Base-by-base conservation (phyloP, 2,329 filamentous ascomycete species). In the Harringtonia aguacate region DNA sequence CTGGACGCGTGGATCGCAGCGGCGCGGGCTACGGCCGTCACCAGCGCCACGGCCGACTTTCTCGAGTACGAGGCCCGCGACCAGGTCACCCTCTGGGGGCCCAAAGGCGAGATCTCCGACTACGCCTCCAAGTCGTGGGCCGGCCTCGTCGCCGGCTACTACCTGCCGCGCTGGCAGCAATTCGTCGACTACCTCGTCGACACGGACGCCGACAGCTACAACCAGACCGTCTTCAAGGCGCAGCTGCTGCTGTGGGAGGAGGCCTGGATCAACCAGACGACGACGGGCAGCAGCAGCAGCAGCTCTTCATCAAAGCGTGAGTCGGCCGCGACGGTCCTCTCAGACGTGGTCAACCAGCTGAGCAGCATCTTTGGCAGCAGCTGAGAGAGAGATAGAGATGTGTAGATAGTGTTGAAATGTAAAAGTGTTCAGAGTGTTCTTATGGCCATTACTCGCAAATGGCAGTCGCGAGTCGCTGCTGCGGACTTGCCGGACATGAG, bases 51-150 rank as follows among this genome's bases (percentile, higher is more conserved):
- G 1, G 51, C 61, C 18, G 53, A 61, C 18, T 67, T 65, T 48
- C 61, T 66, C 35, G 61, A 65, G 44, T 69, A 67, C 53, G 61
- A 70, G 37, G 69, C 69, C 8, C 58, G 66, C 13, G 72, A 72
- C 39, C 69, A 73, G 46, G 57, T 73, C 45, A 73, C 70, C 7
- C 58, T 69, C 12, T 73, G 69, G 70, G 69, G 68, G 0, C 68
- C 68, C 0, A 53, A 51, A 1, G 67, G 66, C 14, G 56, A 73
- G 51, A 68, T 73, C 34, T 61, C 53, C 30, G 70, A 73, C 53
- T 74, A 73, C 46, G 68, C 69, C 4, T 65, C 62, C 5, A 72
- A 71, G 55, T 56, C 58, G 20, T 74, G 69, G 70, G 60, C 58
- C 9, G 70, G 69, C 1, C 55, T 75, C 0, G 62, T 72, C 4